Base-by-base conservation (phyloP, 257 asterid genomes). In the Coffea eugenioides region DNA sequence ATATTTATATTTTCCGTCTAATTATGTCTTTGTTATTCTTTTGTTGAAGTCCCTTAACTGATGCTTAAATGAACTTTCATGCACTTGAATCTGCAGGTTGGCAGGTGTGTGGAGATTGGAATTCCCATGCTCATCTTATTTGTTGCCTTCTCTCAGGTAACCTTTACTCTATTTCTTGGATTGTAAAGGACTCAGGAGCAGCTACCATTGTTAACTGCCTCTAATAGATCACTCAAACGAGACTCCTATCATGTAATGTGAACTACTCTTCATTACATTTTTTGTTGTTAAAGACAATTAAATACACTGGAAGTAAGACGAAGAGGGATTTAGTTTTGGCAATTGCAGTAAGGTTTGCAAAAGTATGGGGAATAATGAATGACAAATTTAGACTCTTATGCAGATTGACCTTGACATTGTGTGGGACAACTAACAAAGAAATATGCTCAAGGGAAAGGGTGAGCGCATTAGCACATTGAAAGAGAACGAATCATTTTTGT, bases 91-190 rank as follows among this genome's bases (percentile, higher is more conserved):
- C 27, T 27, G 27, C 89, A 95, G 99, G 96, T 88, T 69, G 98
- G 99, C 25, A 85, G 88, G 86, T 95, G 99, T 56, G 97, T 92
- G 49, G 99, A 95, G 86, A 93, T 93, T 54, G 99, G 99, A 76
- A 83, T 95, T 83, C 99, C 98, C 5, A 93, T 90, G 98, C 80
- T 95, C 86, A 82, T 95, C 85, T 84, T 95, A 80, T 95, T 95
- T 79, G 89, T 95, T 69, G 94, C 87, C 85, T 89, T 95, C 84
- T 95, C 99, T 64, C 99, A 95, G 98, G 99, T 92, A 21, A 72
- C 36, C 11, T 71, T 27, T 16, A 59, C 59, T 34, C 65, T 46
- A 56, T 27, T 16, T 7, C 41, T 46, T 46, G 61, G 23, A 71
- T 71, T 13, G 36, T 21, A 70, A 39, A 7, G 27, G 15, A 41